Conservation (phyloP, 2,329 filamentous ascomycete species). For the Claviceps sp. region DNA sequence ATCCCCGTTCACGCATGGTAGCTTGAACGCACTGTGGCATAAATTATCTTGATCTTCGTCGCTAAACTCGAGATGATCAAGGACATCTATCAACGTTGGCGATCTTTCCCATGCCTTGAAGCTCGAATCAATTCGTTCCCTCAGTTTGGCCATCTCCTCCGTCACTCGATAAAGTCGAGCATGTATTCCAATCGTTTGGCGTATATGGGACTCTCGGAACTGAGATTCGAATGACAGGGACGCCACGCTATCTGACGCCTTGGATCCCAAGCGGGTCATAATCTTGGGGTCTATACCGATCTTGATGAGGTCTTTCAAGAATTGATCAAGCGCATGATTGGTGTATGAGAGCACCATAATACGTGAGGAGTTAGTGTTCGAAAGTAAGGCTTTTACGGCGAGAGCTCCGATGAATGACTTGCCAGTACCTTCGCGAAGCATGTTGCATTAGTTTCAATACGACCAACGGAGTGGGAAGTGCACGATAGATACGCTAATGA, state of each 20-base stretch:
- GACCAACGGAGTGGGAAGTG: not conserved
- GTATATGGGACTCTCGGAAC: not conserved
- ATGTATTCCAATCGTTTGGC: not conserved
- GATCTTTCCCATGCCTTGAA: not conserved
- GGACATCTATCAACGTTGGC: not conserved
- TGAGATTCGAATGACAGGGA: not conserved
- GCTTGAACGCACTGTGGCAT: not conserved
- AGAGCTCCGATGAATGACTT: conserved; percentile 63
- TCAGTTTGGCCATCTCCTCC: not conserved
- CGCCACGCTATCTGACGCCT: conserved; percentile 26
- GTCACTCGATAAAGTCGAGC: not conserved
- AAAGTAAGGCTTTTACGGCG: conserved; percentile 40
- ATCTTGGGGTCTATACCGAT: conserved; percentile 34
- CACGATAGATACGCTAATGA: not conserved
- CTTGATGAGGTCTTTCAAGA: conserved; percentile 48
- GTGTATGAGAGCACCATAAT: conserved; percentile 57
- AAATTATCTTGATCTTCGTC: not conserved
- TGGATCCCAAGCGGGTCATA: conserved; percentile 53
- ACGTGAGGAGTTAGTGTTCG: conserved; percentile 26
- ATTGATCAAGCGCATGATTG: conserved; percentile 54
- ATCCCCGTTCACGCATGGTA: no score
- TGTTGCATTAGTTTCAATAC: not conserved
- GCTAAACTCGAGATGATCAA: not conserved
- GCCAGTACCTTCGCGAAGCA: conserved; percentile 35
- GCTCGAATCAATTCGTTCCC: not conserved